phyloP scores from a whole-genome alignment of 768 basidiomycete genomes.

The Sistotremastrum suecicum region DNA sequence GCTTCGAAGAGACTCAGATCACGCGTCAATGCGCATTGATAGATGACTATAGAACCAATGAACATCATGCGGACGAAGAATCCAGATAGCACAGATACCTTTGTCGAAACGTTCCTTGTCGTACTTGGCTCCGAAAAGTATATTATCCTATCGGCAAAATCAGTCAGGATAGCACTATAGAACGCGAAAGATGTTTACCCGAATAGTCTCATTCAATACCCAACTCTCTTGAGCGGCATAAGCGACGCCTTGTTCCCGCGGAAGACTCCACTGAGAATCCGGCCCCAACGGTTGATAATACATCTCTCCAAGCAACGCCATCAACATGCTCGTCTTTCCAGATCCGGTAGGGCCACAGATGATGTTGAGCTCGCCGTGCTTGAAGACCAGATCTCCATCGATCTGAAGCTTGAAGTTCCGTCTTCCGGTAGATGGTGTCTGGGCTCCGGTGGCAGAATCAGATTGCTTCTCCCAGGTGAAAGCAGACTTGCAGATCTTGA shows the following conservation, averaged over 20 bases:
- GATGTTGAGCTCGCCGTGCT: conserved; percentile 11
- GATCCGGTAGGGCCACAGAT: conserved; percentile 18
- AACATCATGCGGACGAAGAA: no score
- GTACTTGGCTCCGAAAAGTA: conserved; percentile 27
- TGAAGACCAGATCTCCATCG: conserved; percentile 1
- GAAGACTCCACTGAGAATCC: conserved; percentile 27
- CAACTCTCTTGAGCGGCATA: conserved; percentile 37
- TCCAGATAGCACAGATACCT: conserved; percentile 10
- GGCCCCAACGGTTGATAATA: conserved; percentile 16
- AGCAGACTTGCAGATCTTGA: no score
- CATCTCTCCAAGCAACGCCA: conserved; percentile 20
- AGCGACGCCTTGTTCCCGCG: conserved; percentile 29
- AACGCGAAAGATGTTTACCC: neutral
- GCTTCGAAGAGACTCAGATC: conserved; percentile 26
- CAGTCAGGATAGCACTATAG: no score
- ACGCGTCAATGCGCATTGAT: conserved; percentile 17
- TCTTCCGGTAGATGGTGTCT: conserved; percentile 21
- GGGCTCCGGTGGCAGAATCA: no score
- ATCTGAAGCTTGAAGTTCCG: conserved; percentile 32
- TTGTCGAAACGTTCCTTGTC: conserved; percentile 22
- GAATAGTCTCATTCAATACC: conserved; percentile 32
- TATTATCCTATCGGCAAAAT: conserved; percentile 25
- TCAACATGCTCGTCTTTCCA: conserved; percentile 20
- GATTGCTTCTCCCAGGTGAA: no score
- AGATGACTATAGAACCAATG: conserved; percentile 5